Percentiles rank a stretch among this genome's conserved stretches.
These are phyloP conservation scores for Colletotrichum magnum DNA, from an alignment of 2,329 filamentous ascomycete genomes.

Conservation along the genomic window DNA sequence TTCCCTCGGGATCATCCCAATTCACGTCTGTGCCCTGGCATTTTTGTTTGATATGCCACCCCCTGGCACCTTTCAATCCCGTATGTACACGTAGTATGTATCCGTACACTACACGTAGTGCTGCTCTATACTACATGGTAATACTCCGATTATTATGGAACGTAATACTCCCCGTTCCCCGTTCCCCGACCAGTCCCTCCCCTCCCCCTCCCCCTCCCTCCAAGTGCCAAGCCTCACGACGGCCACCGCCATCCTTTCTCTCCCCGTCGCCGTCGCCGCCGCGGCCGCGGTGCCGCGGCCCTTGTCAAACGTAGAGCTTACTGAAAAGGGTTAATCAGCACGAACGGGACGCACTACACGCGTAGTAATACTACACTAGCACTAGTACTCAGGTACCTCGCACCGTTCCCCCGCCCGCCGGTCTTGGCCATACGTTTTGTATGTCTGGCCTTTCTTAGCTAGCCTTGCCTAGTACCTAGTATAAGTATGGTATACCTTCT, in stretches of 20 bases:
- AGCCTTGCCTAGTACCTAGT: slow-evolving; percentile 20
- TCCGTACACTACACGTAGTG: background rate
- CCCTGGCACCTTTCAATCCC: background rate
- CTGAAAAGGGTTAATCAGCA: slow-evolving; percentile 31
- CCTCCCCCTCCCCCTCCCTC: background rate
- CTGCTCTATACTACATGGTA: too few species aligned
- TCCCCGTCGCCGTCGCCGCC: slow-evolving; percentile 33
- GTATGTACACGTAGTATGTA: background rate
- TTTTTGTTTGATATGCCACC: slow-evolving; percentile 25
- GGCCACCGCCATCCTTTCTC: slow-evolving; percentile 23
- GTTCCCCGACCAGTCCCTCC: slow-evolving; percentile 33
- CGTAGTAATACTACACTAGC: too few species aligned
- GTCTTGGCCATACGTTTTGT: slow-evolving; percentile 21
- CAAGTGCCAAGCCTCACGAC: slow-evolving; percentile 16
- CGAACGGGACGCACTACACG: background rate
- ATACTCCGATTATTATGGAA: too few species aligned
- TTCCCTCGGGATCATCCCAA: slow-evolving; percentile 32
- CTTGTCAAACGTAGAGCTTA: slow-evolving; percentile 39
- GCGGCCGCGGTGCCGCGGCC: slow-evolving; percentile 33
- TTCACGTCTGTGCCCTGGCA: slow-evolving; percentile 29
- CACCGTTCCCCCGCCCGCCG: slow-evolving; percentile 31
- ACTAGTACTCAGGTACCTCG: slow-evolving; percentile 35
- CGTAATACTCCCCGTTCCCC: slow-evolving; percentile 9
- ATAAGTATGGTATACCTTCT: too few species aligned
- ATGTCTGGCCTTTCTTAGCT: slow-evolving; percentile 2